Base-by-base conservation (phyloP, 257 asterid species). In the Gentiana macrophylla region DNA sequence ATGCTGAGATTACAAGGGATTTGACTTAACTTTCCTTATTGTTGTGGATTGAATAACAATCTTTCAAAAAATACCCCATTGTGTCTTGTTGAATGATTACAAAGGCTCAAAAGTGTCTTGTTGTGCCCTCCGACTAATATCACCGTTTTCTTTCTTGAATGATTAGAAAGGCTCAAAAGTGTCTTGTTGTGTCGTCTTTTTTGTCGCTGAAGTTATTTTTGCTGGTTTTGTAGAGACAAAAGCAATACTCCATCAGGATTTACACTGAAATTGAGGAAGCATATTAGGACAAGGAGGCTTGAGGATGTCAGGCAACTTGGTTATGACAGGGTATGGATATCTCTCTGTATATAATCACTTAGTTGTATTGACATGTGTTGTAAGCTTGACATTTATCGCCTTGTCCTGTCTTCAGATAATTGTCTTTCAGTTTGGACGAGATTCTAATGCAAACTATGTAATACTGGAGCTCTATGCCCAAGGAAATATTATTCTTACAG, bases 241-340 rank as follows among this genome's bases (percentile, higher is more conserved):
- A 92, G 94, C 81, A 85, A 79, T 75, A 92, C 98, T 7, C 97
- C 98, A 5, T 92, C 95, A 2, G 98, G 97, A n/a, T 92, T 88
- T 73, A 88, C 97, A 0, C 79, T 92, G 67, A 92, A 92, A 74
- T 67, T 92, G 74, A 76, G 98, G 77, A 92, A 80, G 76, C 98
- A 92, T 72, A 92, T 92, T 64, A 70, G 98, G 72, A 80, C 95
- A 53, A 92, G 92, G 71, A 88, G 95, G 84, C 94, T 92, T 11
- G 98, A 92, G 77, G 98, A 92, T 72, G 97, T 92, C 67, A 86
- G 94, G 32, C 98, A 92, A 63, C 97, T 92, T 67, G 98, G 98
- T 49, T 92, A 92, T 71, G 98, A 92, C 57, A 83, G 97, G 91
- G 98, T 92, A 77, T 57, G 73, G 37, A 3, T 50, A 32, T 44